Base-by-base conservation (phyloP, 169 alveolate genomes). In the Theileria sp. region DNA sequence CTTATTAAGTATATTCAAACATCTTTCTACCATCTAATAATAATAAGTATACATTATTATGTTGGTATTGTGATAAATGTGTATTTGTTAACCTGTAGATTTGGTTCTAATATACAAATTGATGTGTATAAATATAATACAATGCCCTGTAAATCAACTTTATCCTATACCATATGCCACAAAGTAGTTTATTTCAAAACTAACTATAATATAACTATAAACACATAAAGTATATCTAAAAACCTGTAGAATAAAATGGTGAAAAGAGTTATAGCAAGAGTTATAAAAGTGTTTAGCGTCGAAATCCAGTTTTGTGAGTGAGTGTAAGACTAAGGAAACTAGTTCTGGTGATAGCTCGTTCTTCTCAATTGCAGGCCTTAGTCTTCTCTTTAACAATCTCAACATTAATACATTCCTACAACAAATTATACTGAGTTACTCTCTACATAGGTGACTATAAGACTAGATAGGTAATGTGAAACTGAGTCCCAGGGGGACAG, bases 261-360 rank as follows among this genome's bases (percentile, higher is more conserved):
- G 64, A 50, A 64, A 80, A 13, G 58, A 44, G 51, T 49, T 60
- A 13, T 36, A 65, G 36, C 85, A 77, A 3, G 74, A 56, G 21
- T 67, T 77, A 54, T 80, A 83, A n/a, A 75, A 65, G 70, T 61
- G 61, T 36, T 64, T 73, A 30, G 86, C 92, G 17, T 54, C 65
- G 62, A 88, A 87, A 36, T 87, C 87, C 69, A 91, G 75, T 71
- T 91, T 91, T n/a, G 95, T 93, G 50, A 91, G 77, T 26, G 95
- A 91, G 74, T 91, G 93, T 62, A 80, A 80, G 56, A 80, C 60
- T 50, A 91, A 71, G 34, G 94, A 80, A 60, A 91, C 74, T 58
- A 87, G 81, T 49, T 85, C 87, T 19, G 88, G 90, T 25, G 87
- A 34, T 12, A 87, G 78, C 26, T 84, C 86, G 23, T 77, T 77